Evolutionary conservation across 2,329 filamentous ascomycete species (phyloP).

Genomic region (Dactylellina leptospora): DNA sequence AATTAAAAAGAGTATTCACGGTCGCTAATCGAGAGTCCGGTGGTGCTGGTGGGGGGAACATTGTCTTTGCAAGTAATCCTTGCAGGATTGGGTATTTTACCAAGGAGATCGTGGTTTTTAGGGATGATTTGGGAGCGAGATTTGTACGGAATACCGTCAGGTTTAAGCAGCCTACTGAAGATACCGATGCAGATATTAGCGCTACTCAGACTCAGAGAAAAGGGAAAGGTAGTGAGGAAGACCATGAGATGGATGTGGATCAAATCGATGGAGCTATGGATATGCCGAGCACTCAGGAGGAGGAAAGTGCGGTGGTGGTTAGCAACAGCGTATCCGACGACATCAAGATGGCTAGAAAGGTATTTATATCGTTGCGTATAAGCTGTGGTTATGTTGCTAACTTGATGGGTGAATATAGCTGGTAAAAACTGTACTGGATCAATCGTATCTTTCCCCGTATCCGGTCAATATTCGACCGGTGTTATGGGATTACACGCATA

Average conservation of each 20-base stretch:
- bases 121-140: slow-evolving; percentile 84
- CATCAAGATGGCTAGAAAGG: slow-evolving; percentile 57
- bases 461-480: slow-evolving; percentile 79
- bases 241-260: slow-evolving; percentile 65
- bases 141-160: slow-evolving; percentile 79
- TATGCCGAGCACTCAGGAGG: slow-evolving; percentile 41
- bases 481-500: slow-evolving; percentile 82
- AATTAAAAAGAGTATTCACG: slow-evolving; percentile 81
- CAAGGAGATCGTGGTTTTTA: slow-evolving; percentile 85
- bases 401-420: slow-evolving; percentile 72
- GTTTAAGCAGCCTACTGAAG: slow-evolving; percentile 65
- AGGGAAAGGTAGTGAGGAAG: slow-evolving; percentile 54
- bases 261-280: slow-evolving; percentile 44
- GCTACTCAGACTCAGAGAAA: slow-evolving; percentile 28
- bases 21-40: slow-evolving; percentile 71
- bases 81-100: slow-evolving; percentile 81
- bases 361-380: slow-evolving; percentile 8
- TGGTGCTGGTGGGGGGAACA: slow-evolving; percentile 71
- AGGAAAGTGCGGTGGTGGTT: slow-evolving; percentile 10
- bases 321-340: slow-evolving; percentile 63
- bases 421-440: slow-evolving; percentile 90
- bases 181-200: slow-evolving; percentile 45
- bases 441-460: slow-evolving; percentile 88
- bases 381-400: slow-evolving; percentile 54
- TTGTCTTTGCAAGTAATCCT: slow-evolving; percentile 89